These are phyloP conservation scores for Sclerotinia trifoliorum DNA, from an alignment of 2,329 filamentous ascomycete genomes.

Conservation along the genomic window DNA sequence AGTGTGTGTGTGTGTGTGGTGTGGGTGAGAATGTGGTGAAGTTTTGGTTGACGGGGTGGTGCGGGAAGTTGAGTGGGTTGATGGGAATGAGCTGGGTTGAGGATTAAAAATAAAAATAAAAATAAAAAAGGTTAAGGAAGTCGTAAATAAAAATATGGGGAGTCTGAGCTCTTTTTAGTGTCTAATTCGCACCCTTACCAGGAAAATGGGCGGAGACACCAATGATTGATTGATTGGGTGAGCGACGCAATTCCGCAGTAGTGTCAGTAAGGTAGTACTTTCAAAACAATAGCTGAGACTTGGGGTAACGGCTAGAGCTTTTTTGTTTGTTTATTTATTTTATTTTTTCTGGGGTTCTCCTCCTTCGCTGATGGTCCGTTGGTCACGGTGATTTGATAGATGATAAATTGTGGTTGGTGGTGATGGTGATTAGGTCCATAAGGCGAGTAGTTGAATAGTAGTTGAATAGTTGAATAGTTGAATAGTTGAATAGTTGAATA, in stretches of 20 bases:
- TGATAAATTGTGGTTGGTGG: conserved; percentile 4
- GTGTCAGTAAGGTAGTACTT: conserved; percentile 2
- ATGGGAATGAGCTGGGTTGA: not conserved
- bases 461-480: not conserved
- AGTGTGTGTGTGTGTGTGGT: not conserved
- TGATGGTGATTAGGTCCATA: conserved; percentile 14
- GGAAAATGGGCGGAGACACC: not conserved
- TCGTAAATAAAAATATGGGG: conserved; percentile 3
- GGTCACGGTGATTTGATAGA: not conserved
- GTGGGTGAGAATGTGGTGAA: conserved; percentile 3
- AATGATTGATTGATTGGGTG: conserved; percentile 1
- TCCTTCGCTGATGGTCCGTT: not conserved
- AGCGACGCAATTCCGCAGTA: conserved; percentile 6
- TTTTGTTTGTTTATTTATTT: not conserved
- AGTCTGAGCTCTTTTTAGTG: conserved; percentile 19
- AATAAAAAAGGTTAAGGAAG: not conserved
- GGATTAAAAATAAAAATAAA: conserved; percentile 4
- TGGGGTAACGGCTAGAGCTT: not conserved
- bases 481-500: not conserved
- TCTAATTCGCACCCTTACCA: not conserved
- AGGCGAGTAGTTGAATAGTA: not conserved
- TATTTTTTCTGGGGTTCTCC: not conserved
- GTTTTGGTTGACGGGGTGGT: conserved; percentile 16
- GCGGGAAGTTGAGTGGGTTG: conserved; percentile 9
- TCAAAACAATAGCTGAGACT: conserved; percentile 14